Conservation (phyloP, 768 basidiomycete genomes). For the Termitomyces sp. region DNA sequence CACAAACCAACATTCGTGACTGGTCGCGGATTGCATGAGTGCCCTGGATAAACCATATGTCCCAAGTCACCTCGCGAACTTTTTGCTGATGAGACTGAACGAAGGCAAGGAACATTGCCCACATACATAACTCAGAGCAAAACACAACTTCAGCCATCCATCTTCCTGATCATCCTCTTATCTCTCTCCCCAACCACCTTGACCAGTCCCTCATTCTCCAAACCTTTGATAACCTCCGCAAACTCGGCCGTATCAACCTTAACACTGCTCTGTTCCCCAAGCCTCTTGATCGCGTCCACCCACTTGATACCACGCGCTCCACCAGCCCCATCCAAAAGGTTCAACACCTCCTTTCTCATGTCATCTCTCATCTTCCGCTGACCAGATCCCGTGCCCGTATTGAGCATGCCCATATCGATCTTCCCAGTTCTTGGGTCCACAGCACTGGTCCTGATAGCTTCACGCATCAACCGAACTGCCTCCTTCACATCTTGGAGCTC, state of each 20-base stretch:
- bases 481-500: constrained; percentile 86
- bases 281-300: constrained; percentile 72
- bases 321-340: constrained; percentile 51
- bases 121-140: no score
- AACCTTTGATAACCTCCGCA: constrained; percentile 64
- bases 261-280: constrained; percentile 84
- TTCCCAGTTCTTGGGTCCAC: constrained; percentile 97
- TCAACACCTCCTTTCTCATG: constrained; percentile 78
- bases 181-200: constrained; percentile 89
- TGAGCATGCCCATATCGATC: constrained; percentile 95
- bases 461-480: constrained; percentile 92
- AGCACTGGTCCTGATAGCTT: constrained; percentile 91
- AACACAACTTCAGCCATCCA: constrained; percentile 35
- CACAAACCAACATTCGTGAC: no score
- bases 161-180: constrained; percentile 70
- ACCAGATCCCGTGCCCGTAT: constrained; percentile 87
- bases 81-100: no score
- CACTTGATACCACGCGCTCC: constrained; percentile 69
- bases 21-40: no score
- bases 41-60: no score
- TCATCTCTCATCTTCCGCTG: constrained; percentile 87
- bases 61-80: no score
- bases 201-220: constrained; percentile 84
- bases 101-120: no score
- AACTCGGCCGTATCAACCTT: constrained; percentile 81